These are phyloP conservation scores for Penicillium ucsense DNA, from an alignment of 495 filamentous ascomycete genomes.

Conservation along the genomic window DNA sequence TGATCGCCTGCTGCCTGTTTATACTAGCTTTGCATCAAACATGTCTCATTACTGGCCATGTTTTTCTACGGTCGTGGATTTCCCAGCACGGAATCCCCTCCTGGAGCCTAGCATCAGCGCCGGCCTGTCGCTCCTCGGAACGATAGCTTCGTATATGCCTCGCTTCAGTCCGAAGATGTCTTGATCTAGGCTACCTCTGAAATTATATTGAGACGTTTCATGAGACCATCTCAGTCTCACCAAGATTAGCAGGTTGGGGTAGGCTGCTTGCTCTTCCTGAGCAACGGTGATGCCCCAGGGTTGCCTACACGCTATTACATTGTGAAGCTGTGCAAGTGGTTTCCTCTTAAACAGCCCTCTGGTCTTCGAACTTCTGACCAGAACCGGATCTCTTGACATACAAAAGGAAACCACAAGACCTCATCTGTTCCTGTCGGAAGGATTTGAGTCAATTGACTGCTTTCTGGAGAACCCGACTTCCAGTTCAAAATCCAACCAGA, in stretches of 20 bases:
- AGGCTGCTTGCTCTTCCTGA: not conserved
- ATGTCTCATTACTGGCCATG: slow-evolving; percentile 3
- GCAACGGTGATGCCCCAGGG: not conserved
- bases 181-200: slow-evolving; percentile 3
- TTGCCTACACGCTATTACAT: not conserved
- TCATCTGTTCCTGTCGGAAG: too few species aligned
- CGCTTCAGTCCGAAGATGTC: slow-evolving; percentile 1
- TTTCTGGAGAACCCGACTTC: not conserved
- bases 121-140: not conserved
- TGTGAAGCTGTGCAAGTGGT: not conserved
- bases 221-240: not conserved
- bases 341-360: not conserved
- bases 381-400: not conserved
- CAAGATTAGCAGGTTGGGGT: not conserved
- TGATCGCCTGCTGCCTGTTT: not conserved
- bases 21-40: not conserved
- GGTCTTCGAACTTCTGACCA: not conserved
- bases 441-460: not conserved
- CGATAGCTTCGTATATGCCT: not conserved
- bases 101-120: not conserved
- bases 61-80: not conserved
- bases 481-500: not conserved
- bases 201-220: not conserved
- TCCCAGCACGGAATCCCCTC: not conserved
- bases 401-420: too few species aligned